These are phyloP conservation scores for Clonostachys rhizophaga DNA, from an alignment of 2,329 filamentous ascomycete species.

Conservation along the genomic window DNA sequence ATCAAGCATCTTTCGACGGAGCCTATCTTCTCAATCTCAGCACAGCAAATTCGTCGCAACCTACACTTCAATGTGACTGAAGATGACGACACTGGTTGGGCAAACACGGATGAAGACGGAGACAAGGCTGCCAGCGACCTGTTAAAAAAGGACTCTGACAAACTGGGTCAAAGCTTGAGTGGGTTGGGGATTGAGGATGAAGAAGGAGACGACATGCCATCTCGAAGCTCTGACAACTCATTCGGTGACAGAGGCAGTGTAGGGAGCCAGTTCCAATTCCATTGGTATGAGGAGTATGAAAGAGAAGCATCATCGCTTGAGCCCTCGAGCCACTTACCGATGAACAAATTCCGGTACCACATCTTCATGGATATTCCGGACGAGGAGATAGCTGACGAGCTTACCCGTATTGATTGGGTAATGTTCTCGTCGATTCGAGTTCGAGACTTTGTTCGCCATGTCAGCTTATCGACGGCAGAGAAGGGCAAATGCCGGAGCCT, in stretches of 20 bases:
- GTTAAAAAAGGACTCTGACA: slow-evolving; percentile 31
- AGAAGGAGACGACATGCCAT: slow-evolving; percentile 34
- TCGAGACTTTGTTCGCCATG: slow-evolving; percentile 87
- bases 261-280: slow-evolving; percentile 49
- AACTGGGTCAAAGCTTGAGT: slow-evolving; percentile 13
- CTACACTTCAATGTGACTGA: slow-evolving; percentile 69
- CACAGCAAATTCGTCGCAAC: slow-evolving; percentile 78
- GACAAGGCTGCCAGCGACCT: slow-evolving; percentile 26
- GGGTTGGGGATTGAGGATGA: slow-evolving; percentile 39
- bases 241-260: slow-evolving; percentile 30
- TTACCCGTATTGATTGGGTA: slow-evolving; percentile 96
- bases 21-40: slow-evolving; percentile 78
- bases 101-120: slow-evolving; percentile 63
- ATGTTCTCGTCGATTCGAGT: slow-evolving; percentile 95
- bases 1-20: slow-evolving; percentile 69
- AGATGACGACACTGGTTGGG: slow-evolving; percentile 92
- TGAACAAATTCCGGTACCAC: slow-evolving; percentile 85
- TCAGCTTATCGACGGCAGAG: slow-evolving; percentile 67
- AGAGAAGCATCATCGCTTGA: slow-evolving; percentile 69
- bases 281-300: slow-evolving; percentile 75
- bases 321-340: slow-evolving; percentile 61
- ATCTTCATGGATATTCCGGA: slow-evolving; percentile 83
- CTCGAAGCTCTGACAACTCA: slow-evolving; percentile 38
- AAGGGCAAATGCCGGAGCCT: slow-evolving; percentile 74
- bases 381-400: slow-evolving; percentile 81